Conservation (phyloP, 768 basidiomycete genomes). For the Lanmaoa pseudosensibilis region DNA sequence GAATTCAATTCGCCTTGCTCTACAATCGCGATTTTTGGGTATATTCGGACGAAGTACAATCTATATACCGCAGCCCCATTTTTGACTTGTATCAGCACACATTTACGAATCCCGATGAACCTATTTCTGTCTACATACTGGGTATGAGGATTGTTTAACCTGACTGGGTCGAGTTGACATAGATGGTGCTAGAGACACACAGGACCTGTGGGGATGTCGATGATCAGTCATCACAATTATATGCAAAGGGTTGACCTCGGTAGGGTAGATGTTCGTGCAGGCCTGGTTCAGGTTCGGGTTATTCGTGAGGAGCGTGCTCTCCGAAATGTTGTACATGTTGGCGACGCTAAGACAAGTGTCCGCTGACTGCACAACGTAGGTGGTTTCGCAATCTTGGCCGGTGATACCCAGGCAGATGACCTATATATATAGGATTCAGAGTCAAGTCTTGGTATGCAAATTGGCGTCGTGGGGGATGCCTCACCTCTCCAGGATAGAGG, state of each 20-base stretch:
- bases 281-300: constrained; percentile 59
- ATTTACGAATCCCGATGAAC: not conserved
- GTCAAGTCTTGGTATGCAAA: not conserved
- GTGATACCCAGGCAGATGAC: constrained; percentile 55
- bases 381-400: constrained; percentile 57
- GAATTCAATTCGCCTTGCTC: not conserved
- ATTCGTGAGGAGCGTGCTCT: constrained; percentile 51
- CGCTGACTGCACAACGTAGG: constrained; percentile 46
- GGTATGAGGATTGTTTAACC: constrained; percentile 2
- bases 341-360: constrained; percentile 53
- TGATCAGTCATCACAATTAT: not conserved
- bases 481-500: constrained; percentile 51
- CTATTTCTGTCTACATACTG: not conserved
- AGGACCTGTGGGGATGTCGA: constrained; percentile 25
- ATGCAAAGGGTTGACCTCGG: constrained; percentile 45
- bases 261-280: constrained; percentile 57
- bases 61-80: not conserved
- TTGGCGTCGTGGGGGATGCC: not conserved
- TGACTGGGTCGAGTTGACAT: constrained; percentile 19
- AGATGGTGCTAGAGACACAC: constrained; percentile 26
- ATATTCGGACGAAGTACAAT: not conserved
- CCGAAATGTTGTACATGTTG: constrained; percentile 39
- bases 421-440: constrained; percentile 19
- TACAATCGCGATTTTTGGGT: not conserved
- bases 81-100: not conserved